Conservation (phyloP, 192 early-diverging fungal genomes). For the Linnemannia zychae region DNA sequence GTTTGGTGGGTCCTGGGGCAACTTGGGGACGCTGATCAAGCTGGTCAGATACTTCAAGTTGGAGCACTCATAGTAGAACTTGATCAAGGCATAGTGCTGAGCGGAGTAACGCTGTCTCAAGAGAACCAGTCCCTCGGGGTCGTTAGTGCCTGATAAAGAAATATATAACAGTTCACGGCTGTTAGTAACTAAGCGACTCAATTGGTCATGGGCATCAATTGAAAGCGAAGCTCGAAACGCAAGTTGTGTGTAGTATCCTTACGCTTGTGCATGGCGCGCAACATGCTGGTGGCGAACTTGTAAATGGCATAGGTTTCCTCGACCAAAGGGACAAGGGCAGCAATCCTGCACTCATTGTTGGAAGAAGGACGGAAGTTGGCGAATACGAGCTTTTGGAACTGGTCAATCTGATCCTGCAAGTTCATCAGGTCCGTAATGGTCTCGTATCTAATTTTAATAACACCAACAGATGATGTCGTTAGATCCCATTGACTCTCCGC, state of each 20-base stretch:
- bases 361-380: conserved; percentile 81
- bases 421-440: conserved; percentile 95
- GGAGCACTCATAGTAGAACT: conserved; percentile 94
- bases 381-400: conserved; percentile 93
- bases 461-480: neutral
- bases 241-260: conserved; percentile 34
- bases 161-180: no score
- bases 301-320: conserved; percentile 97
- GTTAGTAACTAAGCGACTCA: neutral
- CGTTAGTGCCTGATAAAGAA: conserved; percentile 55
- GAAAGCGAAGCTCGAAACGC: neutral
- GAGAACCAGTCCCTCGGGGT: conserved; percentile 89
- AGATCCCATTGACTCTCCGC: neutral
- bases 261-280: conserved; percentile 95
- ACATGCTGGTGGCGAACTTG: conserved; percentile 95
- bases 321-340: conserved; percentile 95
- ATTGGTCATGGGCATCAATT: neutral
- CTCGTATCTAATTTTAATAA: conserved; percentile 77
- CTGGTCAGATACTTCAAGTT: conserved; percentile 93
- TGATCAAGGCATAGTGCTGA: conserved; percentile 87
- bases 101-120: conserved; percentile 89
- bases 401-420: conserved; percentile 92
- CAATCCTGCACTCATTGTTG: conserved; percentile 96
- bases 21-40: conserved; percentile 89
- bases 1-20: conserved; percentile 86